A percentile compares a stretch with the other conserved stretches of the same genome.
Evolutionary conservation across 371 early-diverging fungal species (phyloP).

Genomic region (Polyrhizophydium stewartii): DNA sequence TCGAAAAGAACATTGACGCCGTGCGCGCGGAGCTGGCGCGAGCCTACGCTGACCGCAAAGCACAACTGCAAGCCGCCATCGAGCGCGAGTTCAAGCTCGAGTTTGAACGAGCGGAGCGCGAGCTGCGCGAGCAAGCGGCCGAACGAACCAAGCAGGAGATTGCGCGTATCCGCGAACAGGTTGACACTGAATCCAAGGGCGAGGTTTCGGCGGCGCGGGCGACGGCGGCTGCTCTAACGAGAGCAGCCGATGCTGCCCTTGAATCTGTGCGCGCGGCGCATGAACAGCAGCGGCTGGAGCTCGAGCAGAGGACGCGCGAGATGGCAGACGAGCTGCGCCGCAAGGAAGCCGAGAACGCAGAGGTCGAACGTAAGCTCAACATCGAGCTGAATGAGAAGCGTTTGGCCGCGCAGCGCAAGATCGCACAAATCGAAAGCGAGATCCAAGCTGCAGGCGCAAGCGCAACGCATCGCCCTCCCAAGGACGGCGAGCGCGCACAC

Average conservation of each 20-base stretch:
- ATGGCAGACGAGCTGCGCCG: neutral
- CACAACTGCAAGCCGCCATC: neutral
- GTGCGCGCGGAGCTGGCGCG: conserved; percentile 4
- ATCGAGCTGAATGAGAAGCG: too few relatives aligned
- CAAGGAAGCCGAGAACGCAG: neutral
- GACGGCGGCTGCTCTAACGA: too few relatives aligned
- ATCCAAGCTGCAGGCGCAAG: neutral
- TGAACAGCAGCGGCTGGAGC: conserved; percentile 4
- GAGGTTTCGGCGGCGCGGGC: conserved; percentile 11
- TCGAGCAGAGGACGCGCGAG: neutral
- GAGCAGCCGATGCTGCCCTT: too few relatives aligned
- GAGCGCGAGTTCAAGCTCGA: neutral
- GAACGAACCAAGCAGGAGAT: too few relatives aligned
- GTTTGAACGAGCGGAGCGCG: neutral
- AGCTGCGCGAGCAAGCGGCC: too few relatives aligned
- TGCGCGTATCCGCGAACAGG: too few relatives aligned
- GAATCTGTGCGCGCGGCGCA: conserved; percentile 4
- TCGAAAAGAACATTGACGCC: neutral
- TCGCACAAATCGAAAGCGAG: neutral
- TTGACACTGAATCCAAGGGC: neutral
- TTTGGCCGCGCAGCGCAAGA: neutral
- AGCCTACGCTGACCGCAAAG: conserved; percentile 1
- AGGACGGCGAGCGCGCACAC: too few relatives aligned
- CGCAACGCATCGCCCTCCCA: neutral
- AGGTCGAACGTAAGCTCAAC: neutral